Evolutionary conservation across 768 basidiomycete species (phyloP).

Genomic region (Mrakia hoshinonis): DNA sequence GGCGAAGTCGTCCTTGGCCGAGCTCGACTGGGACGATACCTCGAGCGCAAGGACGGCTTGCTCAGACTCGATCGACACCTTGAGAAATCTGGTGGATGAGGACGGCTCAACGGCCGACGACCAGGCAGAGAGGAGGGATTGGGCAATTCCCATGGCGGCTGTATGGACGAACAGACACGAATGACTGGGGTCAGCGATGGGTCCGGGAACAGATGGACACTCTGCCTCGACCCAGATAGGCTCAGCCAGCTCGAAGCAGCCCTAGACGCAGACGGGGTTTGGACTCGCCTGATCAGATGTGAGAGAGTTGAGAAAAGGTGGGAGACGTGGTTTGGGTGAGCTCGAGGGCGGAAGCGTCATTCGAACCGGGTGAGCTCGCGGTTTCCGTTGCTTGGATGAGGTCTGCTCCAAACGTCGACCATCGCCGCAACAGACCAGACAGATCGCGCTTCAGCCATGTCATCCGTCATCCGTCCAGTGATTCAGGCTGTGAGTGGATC

Average conservation of each 20-base stretch:
- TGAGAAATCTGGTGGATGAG: slow-evolving; percentile 21
- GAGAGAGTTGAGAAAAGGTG: too few relatives aligned
- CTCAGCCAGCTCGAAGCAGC: too few relatives aligned
- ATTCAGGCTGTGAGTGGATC: background rate
- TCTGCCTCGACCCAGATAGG: too few relatives aligned
- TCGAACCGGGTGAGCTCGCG: too few relatives aligned
- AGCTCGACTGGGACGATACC: background rate
- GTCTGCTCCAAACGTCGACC: background rate
- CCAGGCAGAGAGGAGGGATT: slow-evolving; percentile 23
- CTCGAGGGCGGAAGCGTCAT: too few relatives aligned
- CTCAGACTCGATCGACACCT: slow-evolving; percentile 19
- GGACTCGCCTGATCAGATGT: too few relatives aligned
- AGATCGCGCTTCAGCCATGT: background rate
- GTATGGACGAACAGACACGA: slow-evolving; percentile 39
- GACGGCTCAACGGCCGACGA: background rate
- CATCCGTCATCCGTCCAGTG: background rate
- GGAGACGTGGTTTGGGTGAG: too few relatives aligned
- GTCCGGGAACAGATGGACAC: too few relatives aligned
- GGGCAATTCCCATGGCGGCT: slow-evolving; percentile 20
- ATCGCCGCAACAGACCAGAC: background rate
- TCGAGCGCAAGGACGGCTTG: slow-evolving; percentile 17
- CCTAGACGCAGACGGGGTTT: too few relatives aligned
- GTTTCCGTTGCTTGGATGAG: too few relatives aligned
- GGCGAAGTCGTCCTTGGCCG: slow-evolving; percentile 25
- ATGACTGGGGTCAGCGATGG: too few relatives aligned